Percentiles rank a stretch among this genome's conserved stretches.
Conservation (phyloP, 345 rosid species). For the Eucalyptus marginata region DNA sequence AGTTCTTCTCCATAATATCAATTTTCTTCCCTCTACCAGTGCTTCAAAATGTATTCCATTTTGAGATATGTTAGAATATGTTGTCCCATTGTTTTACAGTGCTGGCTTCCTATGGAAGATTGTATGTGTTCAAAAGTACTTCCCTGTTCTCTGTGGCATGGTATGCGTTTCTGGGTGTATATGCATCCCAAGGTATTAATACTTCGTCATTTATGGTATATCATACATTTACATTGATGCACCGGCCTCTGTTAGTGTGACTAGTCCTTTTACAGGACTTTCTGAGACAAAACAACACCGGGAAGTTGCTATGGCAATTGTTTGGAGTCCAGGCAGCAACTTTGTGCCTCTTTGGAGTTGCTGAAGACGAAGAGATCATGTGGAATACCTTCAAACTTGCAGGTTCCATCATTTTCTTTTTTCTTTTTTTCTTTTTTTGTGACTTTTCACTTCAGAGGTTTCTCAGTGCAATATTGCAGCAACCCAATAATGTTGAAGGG, state of each 20-base stretch:
- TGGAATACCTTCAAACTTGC: slow-evolving; percentile 72
- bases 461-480: not conserved
- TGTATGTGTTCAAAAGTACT: slow-evolving; percentile 74
- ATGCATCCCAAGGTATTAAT: slow-evolving; percentile 93
- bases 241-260: not conserved
- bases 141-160: slow-evolving; percentile 50
- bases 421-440: not conserved
- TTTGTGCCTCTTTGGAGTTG: slow-evolving; percentile 74
- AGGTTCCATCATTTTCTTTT: slow-evolving; percentile 23
- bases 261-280: slow-evolving; percentile 50
- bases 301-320: slow-evolving; percentile 85
- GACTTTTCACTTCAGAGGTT: not conserved
- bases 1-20: not conserved
- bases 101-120: slow-evolving; percentile 95
- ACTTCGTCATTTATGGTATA: not conserved
- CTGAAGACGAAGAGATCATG: slow-evolving; percentile 91
- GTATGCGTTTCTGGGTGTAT: slow-evolving; percentile 80
- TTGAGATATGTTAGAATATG: not conserved
- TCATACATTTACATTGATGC: not conserved
- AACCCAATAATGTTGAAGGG: not conserved
- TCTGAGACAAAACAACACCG: slow-evolving; percentile 90
- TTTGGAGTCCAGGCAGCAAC: slow-evolving; percentile 79
- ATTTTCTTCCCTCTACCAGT: not conserved
- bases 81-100: slow-evolving; percentile 29
- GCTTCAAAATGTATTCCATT: not conserved